Percentiles rank a stretch among this genome's conserved stretches.
These are phyloP conservation scores for Thelonectria discophora DNA, from an alignment of 2,329 filamentous ascomycete species.

Conservation along the genomic window DNA sequence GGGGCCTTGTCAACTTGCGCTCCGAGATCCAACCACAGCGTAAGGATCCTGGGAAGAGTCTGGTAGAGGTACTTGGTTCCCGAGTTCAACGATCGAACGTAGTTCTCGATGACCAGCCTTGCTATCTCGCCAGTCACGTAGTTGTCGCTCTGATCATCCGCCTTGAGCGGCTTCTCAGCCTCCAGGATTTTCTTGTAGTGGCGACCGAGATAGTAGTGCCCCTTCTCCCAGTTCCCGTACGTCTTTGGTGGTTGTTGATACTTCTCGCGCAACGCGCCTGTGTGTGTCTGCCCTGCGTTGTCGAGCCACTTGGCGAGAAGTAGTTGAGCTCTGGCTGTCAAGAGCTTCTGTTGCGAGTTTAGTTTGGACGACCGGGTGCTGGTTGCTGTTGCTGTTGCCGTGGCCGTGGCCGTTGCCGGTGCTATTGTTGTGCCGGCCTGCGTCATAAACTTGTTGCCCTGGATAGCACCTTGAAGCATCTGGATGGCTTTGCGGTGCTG, in stretches of 20 bases:
- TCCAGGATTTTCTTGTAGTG: conserved; percentile 98
- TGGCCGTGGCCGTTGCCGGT: conserved; percentile 47
- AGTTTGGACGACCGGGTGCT: conserved; percentile 47
- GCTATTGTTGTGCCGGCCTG: conserved; percentile 49
- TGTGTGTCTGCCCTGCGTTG: conserved; percentile 90
- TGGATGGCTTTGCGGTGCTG: conserved; percentile 96
- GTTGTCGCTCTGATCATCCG: conserved; percentile 78
- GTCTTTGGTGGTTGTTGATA: conserved; percentile 85
- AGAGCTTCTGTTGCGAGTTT: conserved; percentile 63
- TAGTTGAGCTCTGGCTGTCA: conserved; percentile 82
- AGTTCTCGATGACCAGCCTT: conserved; percentile 92
- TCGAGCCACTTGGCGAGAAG: conserved; percentile 97
- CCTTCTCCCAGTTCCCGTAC: conserved; percentile 86
- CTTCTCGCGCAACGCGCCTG: conserved; percentile 78
- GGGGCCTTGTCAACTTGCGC: conserved; percentile 73
- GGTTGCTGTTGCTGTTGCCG: conserved; percentile 41
- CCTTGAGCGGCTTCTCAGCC: conserved; percentile 80
- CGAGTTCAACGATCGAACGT: conserved; percentile 83
- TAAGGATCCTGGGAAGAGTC: conserved; percentile 89
- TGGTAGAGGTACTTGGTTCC: conserved; percentile 97
- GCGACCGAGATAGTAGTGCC: conserved; percentile 94
- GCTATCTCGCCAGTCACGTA: conserved; percentile 84
- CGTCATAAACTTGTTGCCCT: conserved; percentile 76
- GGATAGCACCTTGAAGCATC: conserved; percentile 85
- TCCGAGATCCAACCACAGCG: conserved; percentile 92